These are phyloP conservation scores for Aspergillus sp. DNA, from an alignment of 2,329 filamentous ascomycete genomes.

Conservation along the genomic window DNA sequence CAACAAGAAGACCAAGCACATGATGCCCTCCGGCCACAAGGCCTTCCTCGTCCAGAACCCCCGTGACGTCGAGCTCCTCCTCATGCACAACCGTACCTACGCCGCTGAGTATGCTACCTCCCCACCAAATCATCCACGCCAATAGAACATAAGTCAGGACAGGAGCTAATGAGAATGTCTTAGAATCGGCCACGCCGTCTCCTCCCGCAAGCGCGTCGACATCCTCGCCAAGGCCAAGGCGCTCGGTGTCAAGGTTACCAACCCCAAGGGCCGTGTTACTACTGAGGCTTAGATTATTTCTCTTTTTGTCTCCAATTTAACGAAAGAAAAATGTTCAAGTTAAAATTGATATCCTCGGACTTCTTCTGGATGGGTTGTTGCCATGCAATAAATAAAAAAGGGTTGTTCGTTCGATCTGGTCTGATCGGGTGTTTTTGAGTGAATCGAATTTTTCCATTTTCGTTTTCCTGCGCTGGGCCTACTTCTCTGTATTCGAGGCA, in stretches of 20 bases:
- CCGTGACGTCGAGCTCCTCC: constrained; percentile 89
- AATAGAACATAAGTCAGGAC: background rate
- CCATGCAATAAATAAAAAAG: constrained; percentile 38
- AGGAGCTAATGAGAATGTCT: constrained; percentile 3
- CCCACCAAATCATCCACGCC: background rate
- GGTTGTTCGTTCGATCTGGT: background rate
- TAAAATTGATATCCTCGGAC: background rate
- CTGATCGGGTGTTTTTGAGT: constrained; percentile 14
- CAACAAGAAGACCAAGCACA: constrained; percentile 99
- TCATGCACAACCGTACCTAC: constrained; percentile 99
- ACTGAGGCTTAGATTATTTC: constrained; percentile 62
- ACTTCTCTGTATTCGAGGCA: no score
- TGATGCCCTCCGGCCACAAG: constrained; percentile 99
- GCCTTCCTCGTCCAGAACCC: constrained; percentile 98
- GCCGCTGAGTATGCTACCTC: constrained; percentile 78
- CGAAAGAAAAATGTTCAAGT: background rate
- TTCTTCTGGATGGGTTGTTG: no score
- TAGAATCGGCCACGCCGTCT: constrained; percentile 97
- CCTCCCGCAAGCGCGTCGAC: constrained; percentile 95
- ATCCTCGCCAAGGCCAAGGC: constrained; percentile 97
- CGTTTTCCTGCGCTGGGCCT: background rate
- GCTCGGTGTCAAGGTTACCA: constrained; percentile 98
- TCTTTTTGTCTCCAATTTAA: constrained; percentile 3
- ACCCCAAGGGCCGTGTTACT: constrained; percentile 97
- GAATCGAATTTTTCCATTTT: background rate